Evolutionary conservation across 306 rosid species (phyloP), one percentile per base, ranked within the genome.

Genomic region (Trichosanthes cucumerina): DNA sequence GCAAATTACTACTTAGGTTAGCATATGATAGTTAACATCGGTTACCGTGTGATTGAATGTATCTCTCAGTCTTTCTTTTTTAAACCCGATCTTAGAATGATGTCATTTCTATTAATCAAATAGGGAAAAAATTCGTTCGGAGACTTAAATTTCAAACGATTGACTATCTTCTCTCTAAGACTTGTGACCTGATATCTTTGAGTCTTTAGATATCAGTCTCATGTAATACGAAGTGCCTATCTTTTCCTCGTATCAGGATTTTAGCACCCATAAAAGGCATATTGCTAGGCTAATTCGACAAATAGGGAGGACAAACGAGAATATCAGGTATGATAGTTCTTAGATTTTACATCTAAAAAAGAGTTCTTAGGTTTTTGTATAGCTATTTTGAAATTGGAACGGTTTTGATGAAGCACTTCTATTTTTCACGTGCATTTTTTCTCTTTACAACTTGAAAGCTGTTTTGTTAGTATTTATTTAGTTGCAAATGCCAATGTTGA

Each of bases 231-330:
- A 71, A 53, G 68, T 72, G 63, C 31, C 82, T 80, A 75, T 75
- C 41, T 62, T 71, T 11, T 47, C 78, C 78, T 78, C 47, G 78
- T 74, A 56, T 77, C 79, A 93, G 97, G 93, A 92, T 81, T 92
- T 80, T 75, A 81, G 79, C 75, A 88, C 81, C 80, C 52, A 81
- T 58, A 95, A 90, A 85, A 85, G 86, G 75, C 87, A 85, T 80
- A 86, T 90, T 80, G 78, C 91, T 71, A 88, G 96, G 82, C 70
- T 81, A 82, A 83, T 94, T 58, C 86, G 82, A 79, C 93, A 88
- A 79, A 89, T 94, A 81, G 83, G 93, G 43, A 93, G 93, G 39
- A n/a, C 85, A 34, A 87, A 80, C 73, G 93, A 94, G 78, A 86
- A 78, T 78, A 92, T 94, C 63, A 90, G 96, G 98, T 94, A 73